Evolutionary conservation across 2,329 filamentous ascomycete genomes (phyloP).

Genomic region (Talaromyces islandicus): DNA sequence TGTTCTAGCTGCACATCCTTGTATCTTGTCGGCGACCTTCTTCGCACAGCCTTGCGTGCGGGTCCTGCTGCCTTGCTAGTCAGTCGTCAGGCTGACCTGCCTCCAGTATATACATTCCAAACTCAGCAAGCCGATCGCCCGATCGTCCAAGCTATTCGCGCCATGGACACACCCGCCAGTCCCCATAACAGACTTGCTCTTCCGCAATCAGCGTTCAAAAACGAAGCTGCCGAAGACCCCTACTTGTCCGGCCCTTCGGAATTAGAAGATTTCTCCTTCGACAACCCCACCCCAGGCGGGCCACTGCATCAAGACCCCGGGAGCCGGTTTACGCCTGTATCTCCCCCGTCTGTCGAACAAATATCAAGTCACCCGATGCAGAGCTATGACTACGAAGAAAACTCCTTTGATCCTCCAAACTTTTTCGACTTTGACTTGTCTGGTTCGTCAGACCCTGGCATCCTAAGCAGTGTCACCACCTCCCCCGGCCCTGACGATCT

Average conservation of each 20-base stretch:
- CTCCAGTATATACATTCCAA: not conserved
- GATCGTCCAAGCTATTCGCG: not conserved
- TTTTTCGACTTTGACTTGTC: slow-evolving; percentile 3
- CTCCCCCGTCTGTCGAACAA: slow-evolving; percentile 9
- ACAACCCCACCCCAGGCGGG: slow-evolving; percentile 4
- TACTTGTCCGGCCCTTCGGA: slow-evolving; percentile 34
- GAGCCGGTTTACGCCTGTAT: slow-evolving; percentile 22
- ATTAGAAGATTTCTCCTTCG: slow-evolving; percentile 29
- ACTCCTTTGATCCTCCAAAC: slow-evolving; percentile 3
- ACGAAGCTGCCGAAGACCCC: slow-evolving; percentile 28
- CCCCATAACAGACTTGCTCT: slow-evolving; percentile 5
- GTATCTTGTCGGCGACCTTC: not conserved
- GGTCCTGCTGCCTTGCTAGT: not conserved
- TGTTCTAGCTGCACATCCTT: not conserved
- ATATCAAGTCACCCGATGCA: not conserved
- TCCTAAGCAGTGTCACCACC: not conserved
- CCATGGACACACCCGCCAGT: slow-evolving; percentile 5
- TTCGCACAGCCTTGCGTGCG: not conserved
- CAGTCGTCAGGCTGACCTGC: not conserved
- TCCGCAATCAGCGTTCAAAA: slow-evolving; percentile 21
- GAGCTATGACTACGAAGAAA: not conserved
- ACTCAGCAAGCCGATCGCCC: not conserved
- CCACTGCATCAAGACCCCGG: slow-evolving; percentile 3
- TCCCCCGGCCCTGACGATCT: not conserved
- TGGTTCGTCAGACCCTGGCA: slow-evolving; percentile 1